phyloP scores from a whole-genome alignment of 2,329 filamentous ascomycete species.

The Penicillium sp. region DNA sequence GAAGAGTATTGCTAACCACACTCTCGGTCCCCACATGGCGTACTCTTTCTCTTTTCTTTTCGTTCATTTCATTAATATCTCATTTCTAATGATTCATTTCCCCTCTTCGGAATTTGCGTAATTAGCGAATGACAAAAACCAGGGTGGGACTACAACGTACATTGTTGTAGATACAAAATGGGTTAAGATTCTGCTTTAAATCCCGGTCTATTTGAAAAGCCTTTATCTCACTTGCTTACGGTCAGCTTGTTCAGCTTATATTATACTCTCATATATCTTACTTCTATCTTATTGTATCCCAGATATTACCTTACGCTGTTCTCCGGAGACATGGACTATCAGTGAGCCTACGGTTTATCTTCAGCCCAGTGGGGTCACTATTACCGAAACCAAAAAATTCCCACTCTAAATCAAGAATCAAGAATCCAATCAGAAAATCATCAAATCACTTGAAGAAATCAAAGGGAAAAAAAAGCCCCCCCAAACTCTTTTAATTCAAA shows the following conservation, averaged over 20 bases:
- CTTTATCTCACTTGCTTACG: background rate
- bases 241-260: background rate
- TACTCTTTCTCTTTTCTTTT: background rate
- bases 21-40: background rate
- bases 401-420: slow-evolving; percentile 1
- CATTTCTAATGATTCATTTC: background rate
- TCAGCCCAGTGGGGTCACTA: background rate
- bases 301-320: background rate
- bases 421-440: background rate
- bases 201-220: background rate
- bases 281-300: background rate
- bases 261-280: background rate
- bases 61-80: background rate
- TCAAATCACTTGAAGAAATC: background rate
- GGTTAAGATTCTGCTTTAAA: background rate
- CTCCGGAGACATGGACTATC: background rate
- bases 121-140: background rate
- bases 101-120: background rate
- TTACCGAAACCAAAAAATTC: background rate
- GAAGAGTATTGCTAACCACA: background rate
- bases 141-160: background rate
- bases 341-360: background rate
- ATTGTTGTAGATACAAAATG: background rate
- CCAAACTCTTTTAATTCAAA: background rate
- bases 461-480: background rate